phyloP scores from a whole-genome alignment of 73 alveolate species.

The Diophrys sp. region DNA sequence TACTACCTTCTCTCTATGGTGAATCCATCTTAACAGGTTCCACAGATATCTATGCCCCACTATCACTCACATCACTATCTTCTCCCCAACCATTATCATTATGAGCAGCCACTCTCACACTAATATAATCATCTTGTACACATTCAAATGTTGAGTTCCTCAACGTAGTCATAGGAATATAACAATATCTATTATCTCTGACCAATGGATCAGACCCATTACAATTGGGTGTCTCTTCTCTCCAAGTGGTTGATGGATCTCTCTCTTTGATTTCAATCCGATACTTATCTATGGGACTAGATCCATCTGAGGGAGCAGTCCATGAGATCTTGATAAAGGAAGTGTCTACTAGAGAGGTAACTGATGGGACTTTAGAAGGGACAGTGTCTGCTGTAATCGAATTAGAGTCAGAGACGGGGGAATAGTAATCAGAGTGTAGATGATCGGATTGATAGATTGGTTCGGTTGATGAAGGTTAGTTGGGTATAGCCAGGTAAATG shows the following conservation, averaged over 20 bases:
- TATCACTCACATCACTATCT: background rate
- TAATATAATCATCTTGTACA: background rate
- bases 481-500: too few relatives aligned
- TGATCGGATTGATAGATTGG: too few relatives aligned
- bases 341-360: constrained; percentile 6
- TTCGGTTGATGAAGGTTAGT: too few relatives aligned
- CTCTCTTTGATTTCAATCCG: constrained; percentile 15
- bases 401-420: constrained; percentile 10
- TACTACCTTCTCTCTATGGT: constrained; percentile 20
- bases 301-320: constrained; percentile 39
- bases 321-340: constrained; percentile 23
- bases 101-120: constrained; percentile 21
- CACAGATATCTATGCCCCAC: constrained; percentile 19
- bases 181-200: constrained; percentile 9
- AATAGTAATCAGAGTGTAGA: too few relatives aligned
- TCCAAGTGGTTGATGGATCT: constrained; percentile 3
- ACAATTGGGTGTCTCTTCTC: constrained; percentile 35
- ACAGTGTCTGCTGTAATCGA: constrained; percentile 17
- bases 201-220: constrained; percentile 13
- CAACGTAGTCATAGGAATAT: constrained; percentile 24
- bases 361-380: constrained; percentile 14
- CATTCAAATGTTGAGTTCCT: background rate
- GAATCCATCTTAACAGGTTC: constrained; percentile 24
- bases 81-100: constrained; percentile 46
- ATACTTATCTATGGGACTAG: constrained; percentile 4